These are phyloP conservation scores for Aspergillus costaricaensis DNA, from an alignment of 2,329 filamentous ascomycete genomes.

Conservation along the genomic window DNA sequence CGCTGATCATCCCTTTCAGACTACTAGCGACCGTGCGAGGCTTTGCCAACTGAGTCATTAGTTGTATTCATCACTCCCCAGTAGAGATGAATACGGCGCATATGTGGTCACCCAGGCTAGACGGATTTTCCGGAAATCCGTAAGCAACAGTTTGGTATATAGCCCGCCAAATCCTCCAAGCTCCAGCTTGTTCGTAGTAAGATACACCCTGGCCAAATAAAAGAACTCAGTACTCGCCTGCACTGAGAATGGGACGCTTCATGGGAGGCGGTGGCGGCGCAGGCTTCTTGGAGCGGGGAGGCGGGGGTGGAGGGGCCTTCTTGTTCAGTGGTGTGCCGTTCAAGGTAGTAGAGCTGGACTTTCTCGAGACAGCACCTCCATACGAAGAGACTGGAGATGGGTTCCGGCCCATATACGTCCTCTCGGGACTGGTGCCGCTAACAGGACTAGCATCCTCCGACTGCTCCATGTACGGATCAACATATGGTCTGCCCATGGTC, in stretches of 20 bases:
- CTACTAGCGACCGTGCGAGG: not conserved
- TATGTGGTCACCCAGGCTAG: not conserved
- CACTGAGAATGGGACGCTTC: constrained; percentile 53
- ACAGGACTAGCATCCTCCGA: constrained; percentile 55
- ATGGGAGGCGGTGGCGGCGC: constrained; percentile 65
- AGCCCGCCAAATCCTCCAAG: not conserved
- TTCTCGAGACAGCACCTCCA: constrained; percentile 53
- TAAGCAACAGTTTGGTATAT: not conserved
- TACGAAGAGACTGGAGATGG: constrained; percentile 58
- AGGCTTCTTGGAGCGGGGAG: constrained; percentile 65
- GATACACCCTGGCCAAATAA: not conserved
- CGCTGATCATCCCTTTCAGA: not conserved
- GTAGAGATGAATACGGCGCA: not conserved
- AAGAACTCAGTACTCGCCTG: constrained; percentile 24
- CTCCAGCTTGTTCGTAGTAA: not conserved
- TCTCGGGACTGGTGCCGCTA: constrained; percentile 51
- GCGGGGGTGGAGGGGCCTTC: constrained; percentile 64
- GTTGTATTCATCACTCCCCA: not conserved
- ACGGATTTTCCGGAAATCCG: not conserved
- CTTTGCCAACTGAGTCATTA: not conserved
- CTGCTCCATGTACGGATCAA: constrained; percentile 52
- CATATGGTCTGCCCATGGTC: constrained; percentile 38
- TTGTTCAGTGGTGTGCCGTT: constrained; percentile 39
- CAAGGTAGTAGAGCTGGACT: constrained; percentile 52
- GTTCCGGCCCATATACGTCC: constrained; percentile 51